Evolutionary conservation across 2,329 filamentous ascomycete species (phyloP), one percentile per base, ranked within the genome.

Genomic region (Curvularia eragrostidis): DNA sequence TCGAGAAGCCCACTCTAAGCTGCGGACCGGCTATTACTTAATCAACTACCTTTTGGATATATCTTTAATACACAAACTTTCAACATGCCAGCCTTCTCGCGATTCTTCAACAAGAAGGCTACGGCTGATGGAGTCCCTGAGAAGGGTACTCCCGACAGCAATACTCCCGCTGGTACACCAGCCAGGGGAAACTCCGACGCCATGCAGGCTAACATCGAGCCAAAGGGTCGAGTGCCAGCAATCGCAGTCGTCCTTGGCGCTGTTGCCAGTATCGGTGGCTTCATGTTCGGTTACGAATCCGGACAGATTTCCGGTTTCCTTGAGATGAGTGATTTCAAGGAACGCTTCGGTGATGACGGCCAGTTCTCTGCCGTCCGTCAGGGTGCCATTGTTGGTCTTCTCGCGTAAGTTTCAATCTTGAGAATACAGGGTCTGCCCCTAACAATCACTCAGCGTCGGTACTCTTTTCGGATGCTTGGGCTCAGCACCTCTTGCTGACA

Each of bases 381-480:
- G 18, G 74, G 74, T 54, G 73, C 73, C 8, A 75, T 76, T 46
- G 74, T 76, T 30, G 74, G 70, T 67, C 62, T 76, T 21, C 69
- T 74, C 32, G 64, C 64, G 72, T 75, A 67, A 62, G 73, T 64
- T 3, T 13, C 7, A 15, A 9, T 2, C 32, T 8, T 15, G 5
- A 23, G 7, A 12, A 9, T 19, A 7, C 19, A 47, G 5, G 34
- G 24, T 24, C 46, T 30, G 13, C 28, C 7, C 39, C 54, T 67
- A 42, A 70, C 51, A 48, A 30, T 15, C 19, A 48, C 3, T 18
- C 38, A 71, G 69, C 0, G 87, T 88, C 34, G 89, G 89, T 48
- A 92, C 89, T 13, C 91, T 93, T 71, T 86, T 91, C 59, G 90
- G 90, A 39, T 85, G 89, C 13, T 80, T 92, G 7, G 73, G 76